Conservation (phyloP, 1,284 basidiomycete species). For the Apiotrichum montevideense region DNA sequence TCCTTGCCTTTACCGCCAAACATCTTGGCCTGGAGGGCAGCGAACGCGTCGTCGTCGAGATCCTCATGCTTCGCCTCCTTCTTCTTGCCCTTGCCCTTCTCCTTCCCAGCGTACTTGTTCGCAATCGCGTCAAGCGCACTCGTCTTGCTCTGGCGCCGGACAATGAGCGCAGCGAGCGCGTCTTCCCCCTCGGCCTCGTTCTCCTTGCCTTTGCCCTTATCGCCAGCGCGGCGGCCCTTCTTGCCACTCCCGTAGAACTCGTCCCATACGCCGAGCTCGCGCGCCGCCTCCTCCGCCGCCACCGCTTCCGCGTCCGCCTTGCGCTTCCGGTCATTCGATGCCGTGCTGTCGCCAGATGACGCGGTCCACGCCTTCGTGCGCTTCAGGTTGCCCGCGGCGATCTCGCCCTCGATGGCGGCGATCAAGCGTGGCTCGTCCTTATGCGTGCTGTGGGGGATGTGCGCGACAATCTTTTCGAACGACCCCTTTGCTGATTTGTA, state of each 20-base stretch:
- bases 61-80: slow-evolving; percentile 26
- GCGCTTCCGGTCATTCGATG: slow-evolving; percentile 64
- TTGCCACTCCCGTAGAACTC: slow-evolving; percentile 85
- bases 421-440: slow-evolving; percentile 80
- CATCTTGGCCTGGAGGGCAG: slow-evolving; percentile 42
- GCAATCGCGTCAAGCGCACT: slow-evolving; percentile 70
- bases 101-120: slow-evolving; percentile 59
- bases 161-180: slow-evolving; percentile 71
- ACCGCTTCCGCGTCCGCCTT: slow-evolving; percentile 68
- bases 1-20: slow-evolving; percentile 43
- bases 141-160: slow-evolving; percentile 61
- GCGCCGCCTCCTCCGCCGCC: slow-evolving; percentile 79
- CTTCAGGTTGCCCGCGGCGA: slow-evolving; percentile 57
- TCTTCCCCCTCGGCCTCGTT: slow-evolving; percentile 62
- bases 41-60: slow-evolving; percentile 41
- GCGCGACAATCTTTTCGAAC: slow-evolving; percentile 69
- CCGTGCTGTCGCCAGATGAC: slow-evolving; percentile 65
- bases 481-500: slow-evolving; percentile 64
- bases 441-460: slow-evolving; percentile 73
- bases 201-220: slow-evolving; percentile 46
- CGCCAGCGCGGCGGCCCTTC: slow-evolving; percentile 58
- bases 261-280: slow-evolving; percentile 87
- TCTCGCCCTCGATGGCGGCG: slow-evolving; percentile 60
- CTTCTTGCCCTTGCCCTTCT: slow-evolving; percentile 13
- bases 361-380: slow-evolving; percentile 60